Conservation (phyloP, 2,329 filamentous ascomycete genomes). For the Fusarium ambrosium region DNA sequence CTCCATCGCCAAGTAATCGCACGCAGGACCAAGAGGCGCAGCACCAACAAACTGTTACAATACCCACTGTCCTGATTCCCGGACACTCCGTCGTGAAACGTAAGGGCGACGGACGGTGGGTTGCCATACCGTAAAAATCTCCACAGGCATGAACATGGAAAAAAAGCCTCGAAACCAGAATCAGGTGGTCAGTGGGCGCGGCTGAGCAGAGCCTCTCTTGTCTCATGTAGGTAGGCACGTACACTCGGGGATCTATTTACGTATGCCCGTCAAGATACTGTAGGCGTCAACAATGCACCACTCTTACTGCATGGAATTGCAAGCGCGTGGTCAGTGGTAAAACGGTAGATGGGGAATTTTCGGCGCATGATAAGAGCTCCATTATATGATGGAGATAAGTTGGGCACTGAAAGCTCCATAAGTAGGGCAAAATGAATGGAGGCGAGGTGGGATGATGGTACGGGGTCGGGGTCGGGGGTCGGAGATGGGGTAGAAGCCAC, state of each 20-base stretch:
- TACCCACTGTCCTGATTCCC: background rate
- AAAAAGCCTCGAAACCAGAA: conserved; percentile 2
- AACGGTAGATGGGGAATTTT: background rate
- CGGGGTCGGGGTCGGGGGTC: background rate
- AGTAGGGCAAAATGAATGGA: background rate
- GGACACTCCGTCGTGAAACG: conserved; percentile 2
- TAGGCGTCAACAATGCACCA: background rate
- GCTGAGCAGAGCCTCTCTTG: background rate
- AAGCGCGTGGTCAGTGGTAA: background rate
- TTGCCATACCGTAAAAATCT: background rate
- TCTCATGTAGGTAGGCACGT: background rate
- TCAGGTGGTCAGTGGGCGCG: background rate
- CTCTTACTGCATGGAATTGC: background rate
- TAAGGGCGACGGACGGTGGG: conserved; percentile 2
- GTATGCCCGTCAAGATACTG: background rate
- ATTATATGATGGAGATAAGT: background rate
- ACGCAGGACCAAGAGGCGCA: background rate
- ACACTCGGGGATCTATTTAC: background rate
- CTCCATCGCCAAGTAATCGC: background rate
- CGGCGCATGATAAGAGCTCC: background rate
- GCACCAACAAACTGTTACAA: background rate
- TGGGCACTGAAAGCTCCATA: background rate
- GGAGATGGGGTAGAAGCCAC: background rate
- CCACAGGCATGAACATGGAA: background rate
- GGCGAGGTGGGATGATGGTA: background rate